These are phyloP conservation scores for Pythium sukuiense DNA, from an alignment of 352 stramenopile genomes.

Conservation along the genomic window DNA sequence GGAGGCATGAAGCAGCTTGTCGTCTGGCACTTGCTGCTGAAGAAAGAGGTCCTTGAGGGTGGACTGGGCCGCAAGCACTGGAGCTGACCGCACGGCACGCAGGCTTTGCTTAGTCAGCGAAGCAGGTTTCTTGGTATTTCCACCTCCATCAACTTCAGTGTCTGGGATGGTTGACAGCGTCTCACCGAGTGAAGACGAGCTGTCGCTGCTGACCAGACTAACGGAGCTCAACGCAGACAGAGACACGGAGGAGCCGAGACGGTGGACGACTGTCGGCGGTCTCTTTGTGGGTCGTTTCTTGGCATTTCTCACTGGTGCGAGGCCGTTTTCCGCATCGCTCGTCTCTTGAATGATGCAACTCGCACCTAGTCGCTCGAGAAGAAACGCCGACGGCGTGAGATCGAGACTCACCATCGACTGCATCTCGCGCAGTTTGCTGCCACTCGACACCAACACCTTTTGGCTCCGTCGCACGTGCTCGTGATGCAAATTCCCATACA, in stretches of 20 bases:
- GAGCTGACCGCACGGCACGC: constrained; percentile 13
- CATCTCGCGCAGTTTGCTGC: constrained; percentile 33
- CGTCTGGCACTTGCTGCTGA: constrained; percentile 33
- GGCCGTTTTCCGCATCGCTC: constrained; percentile 25
- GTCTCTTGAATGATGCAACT: constrained; percentile 53
- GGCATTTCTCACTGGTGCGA: not conserved
- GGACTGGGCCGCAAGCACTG: constrained; percentile 13
- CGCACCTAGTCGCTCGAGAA: constrained; percentile 61
- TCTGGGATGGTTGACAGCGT: not conserved
- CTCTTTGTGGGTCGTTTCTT: constrained; percentile 29
- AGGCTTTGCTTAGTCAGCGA: not conserved
- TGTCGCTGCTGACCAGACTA: not conserved
- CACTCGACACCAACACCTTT: constrained; percentile 41
- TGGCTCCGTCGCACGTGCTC: constrained; percentile 63
- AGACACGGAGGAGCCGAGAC: constrained; percentile 10
- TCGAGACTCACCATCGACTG: constrained; percentile 49
- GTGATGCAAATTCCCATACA: constrained; percentile 71
- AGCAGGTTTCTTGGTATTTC: not conserved
- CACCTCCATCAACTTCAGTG: not conserved
- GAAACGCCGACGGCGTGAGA: constrained; percentile 58
- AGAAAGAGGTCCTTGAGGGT: constrained; percentile 45
- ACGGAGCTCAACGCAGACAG: constrained; percentile 6
- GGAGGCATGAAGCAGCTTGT: constrained; percentile 30
- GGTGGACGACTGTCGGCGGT: not conserved
- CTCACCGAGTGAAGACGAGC: not conserved